A percentile compares a stretch with the other conserved stretches of the same genome.
Conservation (phyloP, 768 basidiomycete species). For the Rickenella mellea region DNA sequence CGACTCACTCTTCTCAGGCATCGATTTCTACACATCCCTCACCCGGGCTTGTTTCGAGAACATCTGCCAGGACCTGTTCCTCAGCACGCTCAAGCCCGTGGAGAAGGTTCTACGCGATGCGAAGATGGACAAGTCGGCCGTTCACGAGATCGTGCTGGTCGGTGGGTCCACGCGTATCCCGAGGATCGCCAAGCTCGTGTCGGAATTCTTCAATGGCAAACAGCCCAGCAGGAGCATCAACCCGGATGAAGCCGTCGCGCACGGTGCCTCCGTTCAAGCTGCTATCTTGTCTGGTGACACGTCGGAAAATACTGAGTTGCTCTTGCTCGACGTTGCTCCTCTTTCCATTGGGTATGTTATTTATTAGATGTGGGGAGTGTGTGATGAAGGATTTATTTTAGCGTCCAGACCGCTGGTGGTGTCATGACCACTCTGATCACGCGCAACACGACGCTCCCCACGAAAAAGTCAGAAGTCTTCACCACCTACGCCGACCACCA, state of each 20-base stretch:
- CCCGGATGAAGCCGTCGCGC: constrained; percentile 98
- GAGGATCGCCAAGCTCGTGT: constrained; percentile 93
- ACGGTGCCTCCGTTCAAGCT: constrained; percentile 97
- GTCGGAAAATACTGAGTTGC: constrained; percentile 95
- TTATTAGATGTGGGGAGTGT: too few species aligned
- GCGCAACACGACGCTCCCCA: constrained; percentile 96
- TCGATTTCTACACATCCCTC: constrained; percentile 97
- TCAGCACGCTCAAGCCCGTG: constrained; percentile 86
- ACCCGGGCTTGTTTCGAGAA: constrained; percentile 98
- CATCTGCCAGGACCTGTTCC: constrained; percentile 92
- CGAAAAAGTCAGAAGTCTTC: constrained; percentile 97
- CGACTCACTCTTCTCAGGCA: constrained; percentile 94
- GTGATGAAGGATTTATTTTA: too few species aligned
- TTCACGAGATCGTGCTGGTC: constrained; percentile 96
- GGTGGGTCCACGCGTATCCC: constrained; percentile 99
- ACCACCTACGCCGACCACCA: constrained; percentile 98
- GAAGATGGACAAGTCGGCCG: constrained; percentile 93
- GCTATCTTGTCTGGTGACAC: constrained; percentile 97
- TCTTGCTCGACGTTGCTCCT: constrained; percentile 90
- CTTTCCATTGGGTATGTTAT: constrained; percentile 95
- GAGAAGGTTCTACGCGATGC: constrained; percentile 97
- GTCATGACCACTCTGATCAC: constrained; percentile 99
- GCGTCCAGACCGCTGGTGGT: constrained; percentile 98
- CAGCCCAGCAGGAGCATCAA: constrained; percentile 99
- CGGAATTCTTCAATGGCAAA: constrained; percentile 98